These are phyloP conservation scores for Hericium coralloides DNA, from an alignment of 768 basidiomycete genomes.

Conservation along the genomic window DNA sequence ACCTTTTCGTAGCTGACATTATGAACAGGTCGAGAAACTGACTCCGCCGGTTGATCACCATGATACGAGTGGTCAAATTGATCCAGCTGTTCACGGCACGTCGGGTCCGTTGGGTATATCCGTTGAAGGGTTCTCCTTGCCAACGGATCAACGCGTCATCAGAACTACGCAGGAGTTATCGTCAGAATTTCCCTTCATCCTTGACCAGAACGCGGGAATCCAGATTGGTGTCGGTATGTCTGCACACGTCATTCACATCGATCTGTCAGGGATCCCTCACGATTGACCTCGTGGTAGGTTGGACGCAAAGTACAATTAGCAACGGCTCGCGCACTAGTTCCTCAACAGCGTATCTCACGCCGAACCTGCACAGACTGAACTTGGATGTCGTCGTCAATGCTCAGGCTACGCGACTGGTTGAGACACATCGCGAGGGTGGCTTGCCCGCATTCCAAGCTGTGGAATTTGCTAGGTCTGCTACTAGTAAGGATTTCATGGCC, in stretches of 20 bases:
- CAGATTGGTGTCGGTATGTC: constrained; percentile 16
- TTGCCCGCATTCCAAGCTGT: constrained; percentile 4
- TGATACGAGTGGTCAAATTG: constrained; percentile 16
- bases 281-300: not conserved
- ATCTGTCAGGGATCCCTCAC: not conserved
- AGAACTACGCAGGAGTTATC: constrained; percentile 7
- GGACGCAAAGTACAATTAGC: not conserved
- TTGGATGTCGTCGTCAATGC: constrained; percentile 6
- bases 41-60: constrained; percentile 4
- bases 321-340: not conserved
- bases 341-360: not conserved
- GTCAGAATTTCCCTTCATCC: constrained; percentile 18
- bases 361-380: not conserved
- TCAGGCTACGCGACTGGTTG: constrained; percentile 11
- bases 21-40: not conserved
- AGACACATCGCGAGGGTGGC: not conserved
- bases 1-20: not conserved
- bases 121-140: constrained; percentile 5
- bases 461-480: constrained; percentile 1
- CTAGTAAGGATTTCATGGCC: not conserved
- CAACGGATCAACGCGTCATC: not conserved
- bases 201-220: constrained; percentile 16
- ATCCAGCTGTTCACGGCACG: constrained; percentile 17
- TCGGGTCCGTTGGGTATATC: constrained; percentile 16
- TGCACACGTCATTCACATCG: not conserved